Evolutionary conservation across 108 stramenopile species (phyloP).

Genomic region (Cyclotella kingstonii): DNA sequence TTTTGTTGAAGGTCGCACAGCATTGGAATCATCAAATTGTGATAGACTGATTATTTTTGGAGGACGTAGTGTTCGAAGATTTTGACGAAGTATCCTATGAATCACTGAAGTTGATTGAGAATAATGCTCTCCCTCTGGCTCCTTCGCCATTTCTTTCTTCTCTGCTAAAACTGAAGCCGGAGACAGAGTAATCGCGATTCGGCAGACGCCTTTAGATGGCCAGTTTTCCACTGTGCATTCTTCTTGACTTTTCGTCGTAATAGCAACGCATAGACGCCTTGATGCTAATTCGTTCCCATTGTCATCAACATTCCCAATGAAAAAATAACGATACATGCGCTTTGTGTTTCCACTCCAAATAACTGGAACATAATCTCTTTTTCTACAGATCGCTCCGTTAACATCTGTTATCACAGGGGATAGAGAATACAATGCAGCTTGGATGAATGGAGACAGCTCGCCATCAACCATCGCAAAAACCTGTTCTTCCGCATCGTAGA

Average conservation of each 20-base stretch:
- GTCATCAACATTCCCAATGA: constrained; percentile 38
- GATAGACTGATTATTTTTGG: constrained; percentile 25
- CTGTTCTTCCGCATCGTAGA: constrained; percentile 33
- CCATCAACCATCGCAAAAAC: constrained; percentile 23
- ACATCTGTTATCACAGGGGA: constrained; percentile 7
- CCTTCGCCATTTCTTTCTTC: constrained; percentile 41
- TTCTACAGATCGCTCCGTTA: constrained; percentile 5
- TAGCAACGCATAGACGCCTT: constrained; percentile 39
- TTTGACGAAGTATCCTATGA: constrained; percentile 32
- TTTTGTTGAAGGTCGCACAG: constrained; percentile 7
- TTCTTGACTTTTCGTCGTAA: constrained; percentile 14
- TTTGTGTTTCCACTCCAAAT: constrained; percentile 47
- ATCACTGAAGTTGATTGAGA: constrained; percentile 19
- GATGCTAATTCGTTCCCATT: constrained; percentile 26
- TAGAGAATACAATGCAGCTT: constrained; percentile 30
- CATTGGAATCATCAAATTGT: not conserved
- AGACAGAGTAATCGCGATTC: constrained; percentile 34
- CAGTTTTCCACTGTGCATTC: constrained; percentile 10
- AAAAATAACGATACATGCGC: constrained; percentile 36
- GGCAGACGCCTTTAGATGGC: constrained; percentile 38
- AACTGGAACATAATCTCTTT: constrained; percentile 33
- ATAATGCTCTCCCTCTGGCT: constrained; percentile 7
- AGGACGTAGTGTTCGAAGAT: constrained; percentile 28
- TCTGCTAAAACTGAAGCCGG: constrained; percentile 33
- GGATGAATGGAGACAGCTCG: constrained; percentile 14